Percentiles rank a stretch among this genome's conserved stretches.
phyloP scores from a whole-genome alignment of 2,329 filamentous ascomycete genomes.

The Curvularia eragrostidis region DNA sequence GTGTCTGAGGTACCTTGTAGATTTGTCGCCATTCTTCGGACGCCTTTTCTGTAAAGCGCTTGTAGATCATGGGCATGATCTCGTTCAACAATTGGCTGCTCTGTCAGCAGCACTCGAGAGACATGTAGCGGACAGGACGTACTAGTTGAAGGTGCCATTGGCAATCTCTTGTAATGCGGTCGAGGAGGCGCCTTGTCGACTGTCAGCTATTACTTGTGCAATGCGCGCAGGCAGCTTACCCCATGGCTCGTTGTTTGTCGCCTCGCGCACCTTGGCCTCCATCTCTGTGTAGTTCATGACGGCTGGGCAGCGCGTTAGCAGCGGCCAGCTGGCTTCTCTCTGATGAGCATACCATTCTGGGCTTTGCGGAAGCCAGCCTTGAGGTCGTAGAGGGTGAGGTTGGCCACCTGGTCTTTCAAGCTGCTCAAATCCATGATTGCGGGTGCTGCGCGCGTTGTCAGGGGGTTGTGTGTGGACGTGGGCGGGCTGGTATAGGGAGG shows the following conservation, averaged over 20 bases:
- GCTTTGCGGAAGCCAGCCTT: conserved; percentile 95
- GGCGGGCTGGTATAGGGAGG: conserved; percentile 10
- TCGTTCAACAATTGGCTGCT: conserved; percentile 92
- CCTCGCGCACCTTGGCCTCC: conserved; percentile 81
- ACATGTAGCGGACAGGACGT: conserved; percentile 46
- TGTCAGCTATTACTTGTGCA: conserved; percentile 20
- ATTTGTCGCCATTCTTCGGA: conserved; percentile 99
- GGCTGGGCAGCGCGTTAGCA: conserved; percentile 61
- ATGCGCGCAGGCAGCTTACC: conserved; percentile 67
- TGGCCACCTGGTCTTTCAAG: conserved; percentile 85
- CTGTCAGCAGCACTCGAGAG: conserved; percentile 28
- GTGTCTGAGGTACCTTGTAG: conserved; percentile 73
- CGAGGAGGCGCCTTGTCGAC: conserved; percentile 68
- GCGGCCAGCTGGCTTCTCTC: conserved; percentile 25
- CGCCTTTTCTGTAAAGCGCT: conserved; percentile 96
- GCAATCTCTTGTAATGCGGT: conserved; percentile 97
- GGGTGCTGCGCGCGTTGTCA: conserved; percentile 11
- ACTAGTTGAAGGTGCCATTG: conserved; percentile 98
- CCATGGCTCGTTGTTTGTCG: conserved; percentile 99
- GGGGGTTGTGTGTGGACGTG: conserved; percentile 7
- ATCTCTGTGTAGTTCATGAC: conserved; percentile 96
- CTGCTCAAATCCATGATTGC: conserved; percentile 81
- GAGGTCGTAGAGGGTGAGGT: conserved; percentile 91
- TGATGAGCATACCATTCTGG: conserved; percentile 78
- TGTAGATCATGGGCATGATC: conserved; percentile 99